These are phyloP conservation scores for Suhomyces guaymorum DNA, from an alignment of 1,139 yeast species.

Conservation along the genomic window DNA sequence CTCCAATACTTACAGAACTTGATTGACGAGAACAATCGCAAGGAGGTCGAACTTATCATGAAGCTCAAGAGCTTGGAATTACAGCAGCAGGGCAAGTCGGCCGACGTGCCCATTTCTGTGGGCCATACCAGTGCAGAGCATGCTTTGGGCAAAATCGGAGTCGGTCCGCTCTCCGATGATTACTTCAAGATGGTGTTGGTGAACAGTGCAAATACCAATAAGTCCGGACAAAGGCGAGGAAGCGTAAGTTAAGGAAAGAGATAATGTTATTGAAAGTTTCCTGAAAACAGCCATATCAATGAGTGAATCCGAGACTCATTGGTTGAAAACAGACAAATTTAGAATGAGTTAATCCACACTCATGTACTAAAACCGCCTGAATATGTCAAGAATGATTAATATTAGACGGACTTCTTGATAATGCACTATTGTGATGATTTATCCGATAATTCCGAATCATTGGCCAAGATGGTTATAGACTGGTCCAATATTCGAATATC, in stretches of 20 bases:
- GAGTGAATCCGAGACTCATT: no score
- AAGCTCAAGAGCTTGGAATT: conserved; percentile 57
- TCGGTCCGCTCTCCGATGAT: conserved; percentile 68
- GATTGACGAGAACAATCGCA: conserved; percentile 75
- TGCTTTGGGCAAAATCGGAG: conserved; percentile 76
- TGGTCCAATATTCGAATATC: no score
- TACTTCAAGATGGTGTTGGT: conserved; percentile 42
- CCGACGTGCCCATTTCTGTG: conserved; percentile 44
- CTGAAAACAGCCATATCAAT: no score
- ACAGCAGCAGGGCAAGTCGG: conserved; percentile 25
- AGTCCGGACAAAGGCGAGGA: conserved; percentile 15
- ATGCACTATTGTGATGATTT: no score
- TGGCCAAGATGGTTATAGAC: no score
- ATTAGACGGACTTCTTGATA: no score
- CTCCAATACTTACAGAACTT: conserved; percentile 70
- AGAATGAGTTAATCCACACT: no score
- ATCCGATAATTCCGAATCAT: no score
- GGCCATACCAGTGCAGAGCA: conserved; percentile 79
- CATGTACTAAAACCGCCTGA: no score
- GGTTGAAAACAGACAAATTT: no score
- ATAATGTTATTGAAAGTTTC: neutral
- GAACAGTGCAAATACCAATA: conserved; percentile 27
- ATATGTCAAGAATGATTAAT: no score
- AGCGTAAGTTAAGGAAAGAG: conserved; percentile 8
- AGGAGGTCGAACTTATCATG: conserved; percentile 72